phyloP scores from a whole-genome alignment of 768 basidiomycete genomes.

The Tricholoma hemisulphureum region DNA sequence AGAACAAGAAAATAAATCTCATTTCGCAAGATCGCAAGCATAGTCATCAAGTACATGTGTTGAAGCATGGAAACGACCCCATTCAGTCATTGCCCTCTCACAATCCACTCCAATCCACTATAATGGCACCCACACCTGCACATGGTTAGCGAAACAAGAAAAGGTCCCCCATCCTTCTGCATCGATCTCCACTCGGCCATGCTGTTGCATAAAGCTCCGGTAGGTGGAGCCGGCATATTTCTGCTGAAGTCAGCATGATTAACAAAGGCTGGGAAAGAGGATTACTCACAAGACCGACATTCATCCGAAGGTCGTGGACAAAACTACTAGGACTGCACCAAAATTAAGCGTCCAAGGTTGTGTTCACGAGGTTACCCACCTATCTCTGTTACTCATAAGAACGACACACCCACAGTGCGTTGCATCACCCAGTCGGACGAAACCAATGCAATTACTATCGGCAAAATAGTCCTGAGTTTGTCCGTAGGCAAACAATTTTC shows the following conservation, averaged over 20 bases:
- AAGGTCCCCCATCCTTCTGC: slow-evolving; percentile 66
- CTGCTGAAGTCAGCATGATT: slow-evolving; percentile 18
- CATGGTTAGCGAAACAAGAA: slow-evolving; percentile 50
- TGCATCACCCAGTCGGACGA: slow-evolving; percentile 63
- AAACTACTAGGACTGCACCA: slow-evolving; percentile 28
- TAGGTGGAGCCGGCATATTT: slow-evolving; percentile 41
- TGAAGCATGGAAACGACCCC: no score
- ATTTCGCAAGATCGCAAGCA: no score
- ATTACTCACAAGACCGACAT: slow-evolving; percentile 56
- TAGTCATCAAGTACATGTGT: no score
- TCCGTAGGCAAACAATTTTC: slow-evolving; percentile 70
- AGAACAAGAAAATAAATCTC: no score
- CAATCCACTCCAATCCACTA: no score
- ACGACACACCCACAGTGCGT: slow-evolving; percentile 65
- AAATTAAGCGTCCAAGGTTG: neutral
- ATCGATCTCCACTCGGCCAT: slow-evolving; percentile 46
- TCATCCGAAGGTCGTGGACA: slow-evolving; percentile 58
- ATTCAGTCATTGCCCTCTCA: no score
- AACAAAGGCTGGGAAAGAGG: neutral
- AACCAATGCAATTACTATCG: slow-evolving; percentile 68
- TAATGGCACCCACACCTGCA: slow-evolving; percentile 58
- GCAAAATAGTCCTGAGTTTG: slow-evolving; percentile 57
- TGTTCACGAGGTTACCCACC: slow-evolving; percentile 24
- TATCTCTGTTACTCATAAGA: slow-evolving; percentile 60
- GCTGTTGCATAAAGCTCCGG: slow-evolving; percentile 46